Evolutionary conservation across 345 rosid species (phyloP), one percentile per base, ranked within the genome.

Genomic region (Hibiscus tridactylites): DNA sequence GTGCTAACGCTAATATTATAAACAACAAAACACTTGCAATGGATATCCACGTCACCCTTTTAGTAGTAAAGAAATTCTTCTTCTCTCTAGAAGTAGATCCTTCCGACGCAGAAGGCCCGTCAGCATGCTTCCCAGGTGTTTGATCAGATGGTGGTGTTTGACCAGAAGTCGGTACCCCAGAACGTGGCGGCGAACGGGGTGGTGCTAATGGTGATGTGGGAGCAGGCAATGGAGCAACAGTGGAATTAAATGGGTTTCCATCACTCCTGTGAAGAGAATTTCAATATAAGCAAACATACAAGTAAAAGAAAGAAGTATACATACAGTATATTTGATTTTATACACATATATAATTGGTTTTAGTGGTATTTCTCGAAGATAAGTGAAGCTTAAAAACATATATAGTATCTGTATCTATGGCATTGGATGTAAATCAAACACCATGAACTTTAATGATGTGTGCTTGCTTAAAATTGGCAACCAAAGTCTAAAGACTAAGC

Each of bases 221-320:
- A n/a, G 96, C 79, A 78, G 88, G 82, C 70, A 74, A 65, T 9
- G 97, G 88, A 73, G 90, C 72, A 61, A 80, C 71, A 35, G 81
- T 75, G 13, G 83, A 57, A 80, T 90, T 95, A 80, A 92, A 92
- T 1, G 70, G 85, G 79, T 95, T 95, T 58, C 98, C 98, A 66
- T 88, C 97, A 72, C 83, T 81, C 76, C 99, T 95, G 90, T 82
- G 84, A 54, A 68, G 49, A 33, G 50, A 61, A 56, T 31, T 70
- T 15, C 62, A 79, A 75, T 65, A 65, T 72, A 60, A 71, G 67
- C 65, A 63, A 65, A 47, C 37, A 21, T 42, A 60, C 24, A 71
- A 2, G 37, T 19, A 42, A 65, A 13, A 71, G 7, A 44, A 31
- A 53, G 67, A 24, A 49, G 37, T 13, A 31, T 16, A 31, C 8